Percentiles rank a stretch among this genome's conserved stretches.
phyloP scores from a whole-genome alignment of 208 protist genomes.

The Porcisia deanei region DNA sequence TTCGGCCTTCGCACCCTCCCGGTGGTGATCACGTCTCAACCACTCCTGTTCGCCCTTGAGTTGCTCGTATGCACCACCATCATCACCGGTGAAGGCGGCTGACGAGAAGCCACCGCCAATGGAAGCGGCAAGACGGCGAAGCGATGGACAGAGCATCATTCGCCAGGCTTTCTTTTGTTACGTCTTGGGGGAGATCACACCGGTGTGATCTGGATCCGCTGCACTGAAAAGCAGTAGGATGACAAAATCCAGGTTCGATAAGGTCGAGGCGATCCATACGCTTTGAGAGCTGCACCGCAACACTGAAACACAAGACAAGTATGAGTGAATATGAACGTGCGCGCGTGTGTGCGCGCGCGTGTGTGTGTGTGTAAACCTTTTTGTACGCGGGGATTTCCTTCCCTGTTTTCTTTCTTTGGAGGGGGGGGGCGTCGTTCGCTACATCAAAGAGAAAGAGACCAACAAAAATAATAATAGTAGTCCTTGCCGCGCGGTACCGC shows the following conservation, averaged over 20 bases:
- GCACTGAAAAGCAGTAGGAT: neutral
- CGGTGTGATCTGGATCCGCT: neutral
- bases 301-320: neutral
- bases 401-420: no score
- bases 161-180: neutral
- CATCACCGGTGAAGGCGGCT: slow-evolving; percentile 69
- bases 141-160: slow-evolving; percentile 27
- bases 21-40: slow-evolving; percentile 24
- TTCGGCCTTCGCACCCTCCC: neutral
- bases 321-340: neutral
- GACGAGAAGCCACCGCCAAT: slow-evolving; percentile 59
- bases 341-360: neutral
- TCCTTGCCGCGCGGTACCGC: no score
- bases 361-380: neutral
- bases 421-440: no score
- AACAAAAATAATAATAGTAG: no score
- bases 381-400: no score
- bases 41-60: slow-evolving; percentile 32
- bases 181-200: neutral
- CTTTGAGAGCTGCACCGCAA: neutral
- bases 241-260: neutral
- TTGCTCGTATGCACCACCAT: slow-evolving; percentile 36
- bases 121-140: slow-evolving; percentile 23
- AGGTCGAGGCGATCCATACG: neutral
- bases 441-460: no score